Evolutionary conservation across 169 alveolate genomes (phyloP).

Genomic region (Cryptosporidium ryanae): DNA sequence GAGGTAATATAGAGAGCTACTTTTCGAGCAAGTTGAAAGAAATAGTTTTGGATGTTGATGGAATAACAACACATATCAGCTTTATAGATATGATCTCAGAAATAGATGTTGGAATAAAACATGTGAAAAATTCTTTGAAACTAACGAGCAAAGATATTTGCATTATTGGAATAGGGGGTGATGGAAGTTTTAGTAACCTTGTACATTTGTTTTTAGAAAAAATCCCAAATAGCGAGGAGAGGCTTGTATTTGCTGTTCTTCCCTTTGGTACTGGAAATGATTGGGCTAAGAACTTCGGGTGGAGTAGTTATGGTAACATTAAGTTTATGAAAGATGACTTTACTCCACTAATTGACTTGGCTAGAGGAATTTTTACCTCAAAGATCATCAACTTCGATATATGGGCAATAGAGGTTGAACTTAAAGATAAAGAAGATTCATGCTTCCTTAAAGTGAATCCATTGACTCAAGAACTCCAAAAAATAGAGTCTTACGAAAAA

Average conservation of each 20-base stretch:
- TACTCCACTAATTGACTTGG: slow-evolving; percentile 43
- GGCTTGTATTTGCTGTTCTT: slow-evolving; percentile 40
- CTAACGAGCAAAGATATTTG: slow-evolving; percentile 49
- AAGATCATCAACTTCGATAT: slow-evolving; percentile 28
- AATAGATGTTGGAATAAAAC: slow-evolving; percentile 9
- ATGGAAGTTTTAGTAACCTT: slow-evolving; percentile 55
- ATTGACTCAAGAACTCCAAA: slow-evolving; percentile 20
- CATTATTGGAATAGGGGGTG: slow-evolving; percentile 48
- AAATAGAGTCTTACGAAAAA: not conserved
- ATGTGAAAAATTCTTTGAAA: slow-evolving; percentile 39
- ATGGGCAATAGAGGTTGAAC: slow-evolving; percentile 53
- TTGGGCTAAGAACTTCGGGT: slow-evolving; percentile 64
- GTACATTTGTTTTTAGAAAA: slow-evolving; percentile 12
- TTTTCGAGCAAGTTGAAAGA: slow-evolving; percentile 36
- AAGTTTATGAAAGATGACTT: slow-evolving; percentile 71
- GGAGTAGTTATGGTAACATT: slow-evolving; percentile 61
- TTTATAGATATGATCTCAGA: slow-evolving; percentile 61
- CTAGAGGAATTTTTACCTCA: slow-evolving; percentile 60
- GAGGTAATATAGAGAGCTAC: slow-evolving; percentile 58
- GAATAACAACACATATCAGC: slow-evolving; percentile 36
- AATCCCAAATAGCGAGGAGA: slow-evolving; percentile 10
- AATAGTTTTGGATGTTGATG: slow-evolving; percentile 55
- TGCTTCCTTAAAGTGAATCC: slow-evolving; percentile 52
- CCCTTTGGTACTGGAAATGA: slow-evolving; percentile 73
- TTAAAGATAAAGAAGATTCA: slow-evolving; percentile 7